phyloP scores from a whole-genome alignment of 1,139 yeast species.

The Scheffersomyces illinoinensis region DNA sequence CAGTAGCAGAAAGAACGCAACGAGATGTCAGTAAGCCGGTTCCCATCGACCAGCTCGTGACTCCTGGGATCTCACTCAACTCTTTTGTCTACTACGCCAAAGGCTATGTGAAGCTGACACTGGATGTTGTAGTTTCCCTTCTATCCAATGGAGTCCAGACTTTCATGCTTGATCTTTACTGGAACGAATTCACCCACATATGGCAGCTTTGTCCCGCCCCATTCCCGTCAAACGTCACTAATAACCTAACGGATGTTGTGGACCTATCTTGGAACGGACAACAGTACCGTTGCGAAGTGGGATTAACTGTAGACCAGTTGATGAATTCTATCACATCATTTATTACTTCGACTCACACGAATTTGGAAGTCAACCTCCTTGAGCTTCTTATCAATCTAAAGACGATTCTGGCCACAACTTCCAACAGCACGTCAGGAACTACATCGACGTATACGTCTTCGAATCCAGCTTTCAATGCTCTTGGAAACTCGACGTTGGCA shows the following conservation, averaged over 20 bases:
- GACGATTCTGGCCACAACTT: constrained; percentile 13
- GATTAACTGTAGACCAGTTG: constrained; percentile 42
- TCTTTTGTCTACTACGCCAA: constrained; percentile 47
- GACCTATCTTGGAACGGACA: constrained; percentile 28
- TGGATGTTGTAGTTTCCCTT: constrained; percentile 37
- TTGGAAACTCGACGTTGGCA: constrained; percentile 32
- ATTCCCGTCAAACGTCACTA: constrained; percentile 30
- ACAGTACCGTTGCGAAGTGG: constrained; percentile 41
- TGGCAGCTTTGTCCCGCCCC: constrained; percentile 78
- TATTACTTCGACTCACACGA: constrained; percentile 52
- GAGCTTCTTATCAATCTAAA: constrained; percentile 52
- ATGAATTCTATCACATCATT: constrained; percentile 36
- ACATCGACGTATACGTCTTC: constrained; percentile 1
- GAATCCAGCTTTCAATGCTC: constrained; percentile 1
- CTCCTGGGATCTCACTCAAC: constrained; percentile 60
- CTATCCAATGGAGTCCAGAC: constrained; percentile 54
- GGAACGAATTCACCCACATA: constrained; percentile 49
- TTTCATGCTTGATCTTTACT: constrained; percentile 63
- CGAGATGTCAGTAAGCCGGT: constrained; percentile 61
- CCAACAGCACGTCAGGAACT: constrained; percentile 1
- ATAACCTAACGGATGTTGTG: constrained; percentile 12
- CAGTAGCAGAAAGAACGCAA: constrained; percentile 58
- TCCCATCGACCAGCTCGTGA: constrained; percentile 58
- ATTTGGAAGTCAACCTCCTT: constrained; percentile 55
- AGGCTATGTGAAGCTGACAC: constrained; percentile 51